These are phyloP conservation scores for Thymus mandschuricus DNA, from an alignment of 257 asterid species.

Conservation along the genomic window DNA sequence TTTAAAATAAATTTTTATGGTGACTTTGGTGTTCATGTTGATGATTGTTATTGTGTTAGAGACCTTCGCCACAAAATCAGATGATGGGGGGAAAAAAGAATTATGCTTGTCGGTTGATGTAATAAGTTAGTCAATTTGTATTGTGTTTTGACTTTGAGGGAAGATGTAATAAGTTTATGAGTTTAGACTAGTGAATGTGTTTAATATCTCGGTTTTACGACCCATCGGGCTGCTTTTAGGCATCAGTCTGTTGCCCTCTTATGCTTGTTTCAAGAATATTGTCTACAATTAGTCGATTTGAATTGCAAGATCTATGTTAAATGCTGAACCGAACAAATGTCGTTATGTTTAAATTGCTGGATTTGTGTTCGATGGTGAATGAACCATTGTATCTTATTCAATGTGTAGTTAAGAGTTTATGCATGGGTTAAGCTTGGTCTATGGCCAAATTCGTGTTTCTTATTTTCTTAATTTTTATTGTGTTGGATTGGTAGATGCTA, in stretches of 20 bases:
- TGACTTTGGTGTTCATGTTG: background rate
- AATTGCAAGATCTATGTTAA: background rate
- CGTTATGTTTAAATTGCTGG: background rate
- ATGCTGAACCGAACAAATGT: background rate
- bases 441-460: conserved; percentile 16
- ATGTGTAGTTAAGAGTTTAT: background rate
- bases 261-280: background rate
- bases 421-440: background rate
- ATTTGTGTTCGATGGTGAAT: background rate
- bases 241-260: background rate
- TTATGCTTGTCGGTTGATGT: background rate
- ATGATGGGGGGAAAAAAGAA: background rate
- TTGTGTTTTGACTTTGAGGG: too few species aligned
- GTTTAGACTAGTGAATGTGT: background rate
- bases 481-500: conserved; percentile 34
- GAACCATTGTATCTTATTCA: background rate
- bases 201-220: background rate
- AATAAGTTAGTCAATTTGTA: too few species aligned
- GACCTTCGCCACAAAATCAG: background rate
- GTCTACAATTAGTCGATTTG: background rate
- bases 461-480: background rate
- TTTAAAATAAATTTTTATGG: too few species aligned
- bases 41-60: background rate
- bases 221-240: background rate
- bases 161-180: background rate